phyloP scores from a whole-genome alignment of 306 rosid species.

The Echinosophora koreensis region DNA sequence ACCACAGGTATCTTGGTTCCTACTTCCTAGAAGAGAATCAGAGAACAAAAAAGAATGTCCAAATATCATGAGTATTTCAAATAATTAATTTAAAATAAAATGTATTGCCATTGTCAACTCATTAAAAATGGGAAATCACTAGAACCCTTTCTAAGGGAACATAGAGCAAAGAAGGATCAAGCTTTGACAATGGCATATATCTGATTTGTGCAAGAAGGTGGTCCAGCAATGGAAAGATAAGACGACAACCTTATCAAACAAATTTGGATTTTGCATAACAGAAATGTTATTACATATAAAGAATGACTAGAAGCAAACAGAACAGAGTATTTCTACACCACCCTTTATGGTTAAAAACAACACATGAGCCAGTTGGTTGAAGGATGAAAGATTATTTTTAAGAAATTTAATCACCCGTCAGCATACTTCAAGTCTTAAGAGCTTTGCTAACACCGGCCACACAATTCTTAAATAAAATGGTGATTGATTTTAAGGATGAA shows the following conservation, averaged over 20 bases:
- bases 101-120: conserved; percentile 17
- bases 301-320: conserved; percentile 16
- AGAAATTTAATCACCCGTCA: conserved; percentile 9
- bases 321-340: conserved; percentile 6
- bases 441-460: conserved; percentile 29
- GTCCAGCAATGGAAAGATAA: conserved; percentile 2
- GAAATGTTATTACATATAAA: not conserved
- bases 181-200: conserved; percentile 11
- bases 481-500: not conserved
- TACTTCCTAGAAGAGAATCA: conserved; percentile 46
- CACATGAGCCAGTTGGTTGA: not conserved
- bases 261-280: conserved; percentile 34
- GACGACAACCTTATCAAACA: not conserved
- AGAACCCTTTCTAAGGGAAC: not conserved
- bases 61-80: conserved; percentile 19
- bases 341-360: conserved; percentile 7
- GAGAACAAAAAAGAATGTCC: conserved; percentile 37
- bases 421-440: conserved; percentile 3
- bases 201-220: not conserved
- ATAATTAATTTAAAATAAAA: conserved; percentile 1
- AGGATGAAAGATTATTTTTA: not conserved
- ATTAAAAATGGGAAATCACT: not conserved
- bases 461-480: conserved; percentile 19
- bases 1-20: conserved; percentile 45
- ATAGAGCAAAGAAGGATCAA: not conserved